Evolutionary conservation across 192 early-diverging fungal genomes (phyloP).

Genomic region (Coemansia umbellata): DNA sequence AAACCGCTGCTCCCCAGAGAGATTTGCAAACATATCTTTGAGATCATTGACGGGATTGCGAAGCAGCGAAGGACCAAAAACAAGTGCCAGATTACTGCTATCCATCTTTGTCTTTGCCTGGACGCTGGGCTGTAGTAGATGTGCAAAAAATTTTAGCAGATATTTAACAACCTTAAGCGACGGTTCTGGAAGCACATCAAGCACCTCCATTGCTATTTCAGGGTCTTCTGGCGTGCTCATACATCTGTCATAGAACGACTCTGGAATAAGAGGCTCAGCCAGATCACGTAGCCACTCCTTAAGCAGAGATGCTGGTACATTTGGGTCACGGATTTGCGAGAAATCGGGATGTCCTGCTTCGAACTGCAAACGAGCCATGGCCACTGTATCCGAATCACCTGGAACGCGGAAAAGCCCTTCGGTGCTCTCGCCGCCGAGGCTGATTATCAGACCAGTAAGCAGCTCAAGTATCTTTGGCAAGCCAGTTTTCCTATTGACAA

Average conservation of each 20-base stretch:
- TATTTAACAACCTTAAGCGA: conserved; percentile 63
- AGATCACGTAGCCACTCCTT: conserved; percentile 95
- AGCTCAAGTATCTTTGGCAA: conserved; percentile 82
- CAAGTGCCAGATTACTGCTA: conserved; percentile 85
- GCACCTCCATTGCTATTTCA: conserved; percentile 52
- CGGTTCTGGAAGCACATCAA: conserved; percentile 19
- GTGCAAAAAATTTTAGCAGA: conserved; percentile 78
- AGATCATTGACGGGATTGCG: conserved; percentile 76
- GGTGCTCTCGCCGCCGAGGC: conserved; percentile 70
- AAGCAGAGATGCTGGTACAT: conserved; percentile 86
- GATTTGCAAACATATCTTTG: conserved; percentile 56
- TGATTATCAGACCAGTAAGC: conserved; percentile 67
- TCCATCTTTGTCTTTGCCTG: conserved; percentile 86
- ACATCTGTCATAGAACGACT: conserved; percentile 73
- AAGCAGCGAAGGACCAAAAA: conserved; percentile 94
- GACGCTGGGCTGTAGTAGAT: conserved; percentile 70
- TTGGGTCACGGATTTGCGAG: conserved; percentile 75
- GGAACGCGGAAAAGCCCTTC: conserved; percentile 98
- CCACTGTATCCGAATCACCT: conserved; percentile 84
- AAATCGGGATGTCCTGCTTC: conserved; percentile 79
- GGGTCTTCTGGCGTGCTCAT: conserved; percentile 60
- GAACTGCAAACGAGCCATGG: conserved; percentile 68
- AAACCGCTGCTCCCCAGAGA: conserved; percentile 51
- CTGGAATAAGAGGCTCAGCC: conserved; percentile 83
- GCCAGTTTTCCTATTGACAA: conserved; percentile 28